Conservation (phyloP, 2,329 filamentous ascomycete genomes). For the Bipolaris cookei region DNA sequence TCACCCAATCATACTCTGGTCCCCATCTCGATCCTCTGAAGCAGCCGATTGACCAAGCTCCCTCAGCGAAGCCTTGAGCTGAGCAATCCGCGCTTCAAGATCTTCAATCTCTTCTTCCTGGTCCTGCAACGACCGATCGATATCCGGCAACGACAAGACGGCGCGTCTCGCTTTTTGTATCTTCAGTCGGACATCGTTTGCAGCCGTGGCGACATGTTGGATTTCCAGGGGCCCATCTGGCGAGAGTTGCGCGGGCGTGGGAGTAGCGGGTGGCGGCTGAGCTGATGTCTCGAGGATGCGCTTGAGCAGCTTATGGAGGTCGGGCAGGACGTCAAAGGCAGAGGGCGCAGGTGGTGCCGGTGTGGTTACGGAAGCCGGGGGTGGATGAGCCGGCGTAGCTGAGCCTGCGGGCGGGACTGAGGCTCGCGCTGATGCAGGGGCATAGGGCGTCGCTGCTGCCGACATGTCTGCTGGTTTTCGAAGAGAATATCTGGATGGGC, state of each 20-base stretch:
- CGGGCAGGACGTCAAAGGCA: conserved; percentile 83
- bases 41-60: conserved; percentile 38
- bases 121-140: conserved; percentile 69
- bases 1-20: conserved; percentile 50
- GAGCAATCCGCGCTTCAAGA: conserved; percentile 67
- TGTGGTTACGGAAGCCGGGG: conserved; percentile 43
- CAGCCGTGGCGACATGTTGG: conserved; percentile 81
- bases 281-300: conserved; percentile 66
- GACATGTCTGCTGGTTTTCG: conserved; percentile 38
- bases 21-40: conserved; percentile 29
- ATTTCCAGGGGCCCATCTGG: conserved; percentile 58
- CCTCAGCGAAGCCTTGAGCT: conserved; percentile 59
- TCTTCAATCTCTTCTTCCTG: conserved; percentile 73
- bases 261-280: conserved; percentile 36
- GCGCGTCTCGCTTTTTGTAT: conserved; percentile 77
- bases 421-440: conserved; percentile 39
- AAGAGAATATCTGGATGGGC: conserved; percentile 6
- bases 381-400: conserved; percentile 36
- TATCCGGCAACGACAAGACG: conserved; percentile 71
- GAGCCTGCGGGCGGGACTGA: conserved; percentile 42
- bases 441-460: conserved; percentile 42
- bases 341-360: conserved; percentile 76
- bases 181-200: conserved; percentile 80
- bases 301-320: conserved; percentile 77
- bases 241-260: conserved; percentile 33